Evolutionary conservation across 306 rosid genomes (phyloP).

Genomic region (Prunus fruticosa): DNA sequence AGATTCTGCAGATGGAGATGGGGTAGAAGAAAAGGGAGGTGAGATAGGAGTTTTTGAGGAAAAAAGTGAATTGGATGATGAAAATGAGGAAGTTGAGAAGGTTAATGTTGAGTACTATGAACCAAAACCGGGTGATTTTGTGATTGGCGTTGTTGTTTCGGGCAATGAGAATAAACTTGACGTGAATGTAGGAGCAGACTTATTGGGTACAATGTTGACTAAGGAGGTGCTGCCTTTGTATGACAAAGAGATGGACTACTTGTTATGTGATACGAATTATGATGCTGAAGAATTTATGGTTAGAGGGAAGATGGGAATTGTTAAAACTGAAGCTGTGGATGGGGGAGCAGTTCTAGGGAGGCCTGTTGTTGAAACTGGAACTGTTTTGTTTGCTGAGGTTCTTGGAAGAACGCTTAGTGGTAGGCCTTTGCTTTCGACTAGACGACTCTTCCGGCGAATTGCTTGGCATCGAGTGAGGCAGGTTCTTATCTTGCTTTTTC

Average conservation of each 20-base stretch:
- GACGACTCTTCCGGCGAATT: slow-evolving; percentile 71
- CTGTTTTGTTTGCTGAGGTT: slow-evolving; percentile 89
- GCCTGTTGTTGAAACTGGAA: slow-evolving; percentile 82
- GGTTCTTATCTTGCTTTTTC: slow-evolving; percentile 70
- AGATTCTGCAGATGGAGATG: slow-evolving; percentile 45
- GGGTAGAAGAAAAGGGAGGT: slow-evolving; percentile 33
- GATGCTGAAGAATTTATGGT: slow-evolving; percentile 59
- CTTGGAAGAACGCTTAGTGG: slow-evolving; percentile 95
- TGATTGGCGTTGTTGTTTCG: slow-evolving; percentile 88
- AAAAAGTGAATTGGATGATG: slow-evolving; percentile 25
- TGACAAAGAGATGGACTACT: slow-evolving; percentile 77
- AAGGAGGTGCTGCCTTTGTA: slow-evolving; percentile 95
- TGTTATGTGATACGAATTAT: slow-evolving; percentile 55
- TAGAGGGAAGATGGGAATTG: slow-evolving; percentile 79
- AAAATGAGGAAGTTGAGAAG: slow-evolving; percentile 39
- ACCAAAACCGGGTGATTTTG: slow-evolving; percentile 90
- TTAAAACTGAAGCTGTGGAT: slow-evolving; percentile 58
- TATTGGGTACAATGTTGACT: slow-evolving; percentile 91
- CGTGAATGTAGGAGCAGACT: slow-evolving; percentile 80
- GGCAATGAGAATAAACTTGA: slow-evolving; percentile 92
- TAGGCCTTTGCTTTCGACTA: slow-evolving; percentile 85
- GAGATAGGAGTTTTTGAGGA: slow-evolving; percentile 40
- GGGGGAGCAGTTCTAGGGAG: slow-evolving; percentile 48
- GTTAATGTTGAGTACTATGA: slow-evolving; percentile 81
- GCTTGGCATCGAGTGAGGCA: slow-evolving; percentile 99